phyloP scores from a whole-genome alignment of 495 filamentous ascomycete genomes.

The Cairneyella variabilis region DNA sequence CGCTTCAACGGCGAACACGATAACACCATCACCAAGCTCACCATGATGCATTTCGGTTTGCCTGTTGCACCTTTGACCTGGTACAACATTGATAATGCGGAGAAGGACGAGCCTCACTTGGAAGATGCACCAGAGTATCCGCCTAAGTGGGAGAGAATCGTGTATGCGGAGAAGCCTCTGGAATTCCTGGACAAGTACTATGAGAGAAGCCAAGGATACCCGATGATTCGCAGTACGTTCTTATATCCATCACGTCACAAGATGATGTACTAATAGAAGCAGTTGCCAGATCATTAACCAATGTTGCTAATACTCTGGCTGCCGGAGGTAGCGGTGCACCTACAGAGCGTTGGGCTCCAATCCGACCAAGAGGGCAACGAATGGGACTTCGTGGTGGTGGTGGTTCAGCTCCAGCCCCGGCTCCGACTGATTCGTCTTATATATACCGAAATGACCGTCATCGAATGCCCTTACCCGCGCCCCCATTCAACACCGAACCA shows the following conservation, averaged over 20 bases:
- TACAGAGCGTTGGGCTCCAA: too few species aligned
- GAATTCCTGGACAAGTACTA: conserved; percentile 26
- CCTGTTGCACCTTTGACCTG: conserved; percentile 19
- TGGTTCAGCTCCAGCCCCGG: too few species aligned
- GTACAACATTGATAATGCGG: conserved; percentile 15
- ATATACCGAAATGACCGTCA: too few species aligned
- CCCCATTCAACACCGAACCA: too few species aligned
- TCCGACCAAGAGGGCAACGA: background rate
- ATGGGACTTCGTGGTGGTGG: too few species aligned
- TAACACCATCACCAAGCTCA: conserved; percentile 23
- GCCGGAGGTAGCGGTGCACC: too few species aligned
- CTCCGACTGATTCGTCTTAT: too few species aligned
- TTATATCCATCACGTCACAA: background rate
- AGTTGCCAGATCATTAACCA: conserved; percentile 3
- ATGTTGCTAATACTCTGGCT: too few species aligned
- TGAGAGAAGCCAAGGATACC: conserved; percentile 21
- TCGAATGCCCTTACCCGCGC: too few species aligned
- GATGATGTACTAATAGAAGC: background rate
- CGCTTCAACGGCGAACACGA: conserved; percentile 1
- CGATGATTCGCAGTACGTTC: conserved; percentile 22
- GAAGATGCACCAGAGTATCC: conserved; percentile 5
- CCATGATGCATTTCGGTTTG: conserved; percentile 26
- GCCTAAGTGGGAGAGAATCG: conserved; percentile 17
- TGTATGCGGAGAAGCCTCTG: conserved; percentile 23
- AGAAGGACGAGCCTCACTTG: conserved; percentile 3